These are phyloP conservation scores for Chaetoscypha palmicola DNA, from an alignment of 2,329 filamentous ascomycete species.

Conservation along the genomic window DNA sequence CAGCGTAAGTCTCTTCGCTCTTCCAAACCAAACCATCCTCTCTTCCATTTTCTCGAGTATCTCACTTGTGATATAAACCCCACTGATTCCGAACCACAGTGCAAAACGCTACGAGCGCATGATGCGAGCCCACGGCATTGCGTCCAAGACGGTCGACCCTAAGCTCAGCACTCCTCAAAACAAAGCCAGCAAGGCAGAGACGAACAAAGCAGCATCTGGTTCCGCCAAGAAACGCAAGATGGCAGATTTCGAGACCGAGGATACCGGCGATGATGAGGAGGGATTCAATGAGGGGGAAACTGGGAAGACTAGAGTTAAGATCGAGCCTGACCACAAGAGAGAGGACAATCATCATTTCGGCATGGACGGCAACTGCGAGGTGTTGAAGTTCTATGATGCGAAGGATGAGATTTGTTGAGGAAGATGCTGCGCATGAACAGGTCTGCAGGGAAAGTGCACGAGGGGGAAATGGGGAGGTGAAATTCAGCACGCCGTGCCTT, in stretches of 20 bases:
- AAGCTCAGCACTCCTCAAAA: no score
- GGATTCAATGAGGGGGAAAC: background rate
- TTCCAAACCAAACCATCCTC: background rate
- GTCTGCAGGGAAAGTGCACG: no score
- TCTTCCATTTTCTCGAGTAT: background rate
- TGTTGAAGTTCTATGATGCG: conserved; percentile 22
- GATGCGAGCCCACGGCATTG: conserved; percentile 50
- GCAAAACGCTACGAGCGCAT: conserved; percentile 63
- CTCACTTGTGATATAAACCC: background rate
- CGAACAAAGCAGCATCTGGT: background rate
- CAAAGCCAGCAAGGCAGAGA: no score
- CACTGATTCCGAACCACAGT: conserved; percentile 32
- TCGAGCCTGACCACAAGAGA: conserved; percentile 12
- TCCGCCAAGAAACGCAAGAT: conserved; percentile 4
- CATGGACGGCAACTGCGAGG: conserved; percentile 12
- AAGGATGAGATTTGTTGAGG: no score
- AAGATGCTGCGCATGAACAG: no score
- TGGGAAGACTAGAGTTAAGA: conserved; percentile 9
- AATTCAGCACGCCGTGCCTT: no score
- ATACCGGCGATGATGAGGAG: conserved; percentile 20
- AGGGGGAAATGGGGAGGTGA: no score
- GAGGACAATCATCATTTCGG: no score
- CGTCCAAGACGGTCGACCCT: no score
- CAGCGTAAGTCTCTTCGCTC: conserved; percentile 50
- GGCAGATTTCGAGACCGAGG: background rate